Evolutionary conservation across 805 yeast species (phyloP), one percentile per base, ranked within the genome.

Genomic region (Yamadazyma kitorensis): DNA sequence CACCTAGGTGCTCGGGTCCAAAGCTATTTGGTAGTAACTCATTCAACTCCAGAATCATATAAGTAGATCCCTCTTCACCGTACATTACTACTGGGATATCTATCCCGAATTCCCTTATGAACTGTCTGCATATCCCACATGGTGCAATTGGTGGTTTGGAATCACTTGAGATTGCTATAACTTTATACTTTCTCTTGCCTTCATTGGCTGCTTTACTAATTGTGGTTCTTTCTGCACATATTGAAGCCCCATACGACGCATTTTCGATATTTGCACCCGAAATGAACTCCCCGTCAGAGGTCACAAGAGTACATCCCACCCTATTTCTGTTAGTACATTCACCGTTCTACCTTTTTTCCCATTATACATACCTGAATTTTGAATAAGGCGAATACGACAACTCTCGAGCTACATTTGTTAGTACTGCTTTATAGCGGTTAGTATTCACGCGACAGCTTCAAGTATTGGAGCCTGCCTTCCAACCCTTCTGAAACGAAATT

Each of bases 81-180:
- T 79, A 82, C 93, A 91, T 82, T 53, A 72, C 76, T 2, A 91
- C 59, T 0, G 85, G 83, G 17, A 77, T 51, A 6, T 71, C 65
- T 6, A 55, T 51, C 0, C 80, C 75, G 56, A 89, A 91, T 56
- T 91, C 98, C 24, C 96, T 68, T 20, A 91, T 77, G 36, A 83
- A 76, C 58, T 91, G 98, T 34, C 98, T 70, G 52, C 98, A 91
- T 23, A 93, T 81, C 3, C 98, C 98, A 56, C 98, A 91, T 0
- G 98, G 98, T 7, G 89, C 68, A 8, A 84, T 79, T 19, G 80
- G 73, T 2, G 71, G 72, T 7, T 21, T 20, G 8, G 36, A 17
- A 20, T 39, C 45, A 19, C 41, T 29, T 3, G 38, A 24, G 10
- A 37, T 38, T n/a, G 44, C 47, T 13, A 40, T 41, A 14, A 33